phyloP scores from a whole-genome alignment of 2,329 filamentous ascomycete genomes.

The Didymella exigua region DNA sequence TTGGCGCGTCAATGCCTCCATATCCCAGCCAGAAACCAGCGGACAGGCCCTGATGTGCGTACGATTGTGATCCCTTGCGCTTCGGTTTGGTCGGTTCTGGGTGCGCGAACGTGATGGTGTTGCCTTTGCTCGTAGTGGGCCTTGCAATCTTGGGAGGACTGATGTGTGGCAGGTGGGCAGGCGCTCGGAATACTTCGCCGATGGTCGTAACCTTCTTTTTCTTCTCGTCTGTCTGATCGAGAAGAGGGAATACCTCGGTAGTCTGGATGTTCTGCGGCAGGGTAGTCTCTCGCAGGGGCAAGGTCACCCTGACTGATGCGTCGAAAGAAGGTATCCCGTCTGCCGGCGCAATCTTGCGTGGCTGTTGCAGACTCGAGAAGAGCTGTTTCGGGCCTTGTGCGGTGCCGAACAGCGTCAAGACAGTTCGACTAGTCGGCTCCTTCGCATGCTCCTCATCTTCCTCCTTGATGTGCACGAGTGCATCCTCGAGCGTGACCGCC shows the following conservation, averaged over 20 bases:
- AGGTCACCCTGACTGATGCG: constrained; percentile 50
- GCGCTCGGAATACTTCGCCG: constrained; percentile 75
- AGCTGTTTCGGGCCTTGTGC: constrained; percentile 76
- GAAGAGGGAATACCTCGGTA: constrained; percentile 67
- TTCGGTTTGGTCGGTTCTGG: constrained; percentile 58
- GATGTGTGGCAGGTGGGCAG: constrained; percentile 67
- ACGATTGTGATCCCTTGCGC: constrained; percentile 56
- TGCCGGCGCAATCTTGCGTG: constrained; percentile 46
- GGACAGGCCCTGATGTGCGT: constrained; percentile 69
- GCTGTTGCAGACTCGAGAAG: constrained; percentile 80
- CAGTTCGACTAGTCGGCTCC: constrained; percentile 56
- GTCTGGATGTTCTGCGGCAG: constrained; percentile 77
- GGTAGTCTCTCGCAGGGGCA: constrained; percentile 65
- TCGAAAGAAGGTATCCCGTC: constrained; percentile 46
- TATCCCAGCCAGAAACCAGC: constrained; percentile 70
- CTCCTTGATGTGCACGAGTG: constrained; percentile 26
- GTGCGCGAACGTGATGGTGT: constrained; percentile 56
- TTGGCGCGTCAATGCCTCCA: constrained; percentile 51
- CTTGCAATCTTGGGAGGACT: constrained; percentile 75
- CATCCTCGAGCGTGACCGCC: constrained; percentile 18
- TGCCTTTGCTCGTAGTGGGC: constrained; percentile 66
- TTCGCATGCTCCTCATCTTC: constrained; percentile 32
- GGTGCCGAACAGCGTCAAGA: constrained; percentile 78
- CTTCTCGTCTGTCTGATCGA: constrained; percentile 46
- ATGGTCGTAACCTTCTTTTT: constrained; percentile 68